phyloP scores from a whole-genome alignment of 352 stramenopile species.

The Globisporangium abappressorium region DNA sequence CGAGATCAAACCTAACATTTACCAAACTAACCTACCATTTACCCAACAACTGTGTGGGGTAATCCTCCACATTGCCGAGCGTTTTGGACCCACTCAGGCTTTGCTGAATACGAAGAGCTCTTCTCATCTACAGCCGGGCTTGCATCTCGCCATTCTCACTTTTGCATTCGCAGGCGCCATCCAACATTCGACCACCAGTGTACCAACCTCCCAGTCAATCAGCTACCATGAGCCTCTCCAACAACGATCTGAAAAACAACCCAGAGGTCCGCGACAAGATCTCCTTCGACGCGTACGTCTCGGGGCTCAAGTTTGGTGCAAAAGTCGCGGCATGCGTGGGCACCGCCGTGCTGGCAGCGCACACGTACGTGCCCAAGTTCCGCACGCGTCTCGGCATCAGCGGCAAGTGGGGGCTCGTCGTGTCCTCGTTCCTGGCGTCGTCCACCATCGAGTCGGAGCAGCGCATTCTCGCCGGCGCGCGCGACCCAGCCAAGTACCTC shows the following conservation, averaged over 20 bases:
- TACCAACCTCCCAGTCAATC: not conserved
- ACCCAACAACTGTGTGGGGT: not conserved
- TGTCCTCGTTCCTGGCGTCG: conserved; percentile 50
- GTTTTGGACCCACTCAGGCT: not conserved
- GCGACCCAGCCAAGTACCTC: conserved; percentile 74
- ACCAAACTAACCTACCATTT: not conserved
- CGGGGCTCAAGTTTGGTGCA: conserved; percentile 47
- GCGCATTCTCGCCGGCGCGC: conserved; percentile 49
- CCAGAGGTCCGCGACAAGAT: conserved; percentile 58
- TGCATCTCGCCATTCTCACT: not conserved
- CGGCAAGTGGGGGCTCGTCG: conserved; percentile 69
- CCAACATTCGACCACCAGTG: not conserved
- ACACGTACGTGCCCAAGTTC: conserved; percentile 65
- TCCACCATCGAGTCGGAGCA: conserved; percentile 69
- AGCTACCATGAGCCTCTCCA: not conserved
- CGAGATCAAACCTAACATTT: not conserved
- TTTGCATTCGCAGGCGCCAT: not conserved
- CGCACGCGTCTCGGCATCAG: conserved; percentile 59
- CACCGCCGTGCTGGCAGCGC: conserved; percentile 31
- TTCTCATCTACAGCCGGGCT: not conserved
- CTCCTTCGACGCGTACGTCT: conserved; percentile 56
- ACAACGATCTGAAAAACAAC: conserved; percentile 7
- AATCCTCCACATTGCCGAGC: not conserved
- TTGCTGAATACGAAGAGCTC: not conserved
- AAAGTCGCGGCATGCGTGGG: conserved; percentile 26